Evolutionary conservation across 2,329 filamentous ascomycete species (phyloP), one percentile per base, ranked within the genome.

Genomic region (Aspergillus tanneri): DNA sequence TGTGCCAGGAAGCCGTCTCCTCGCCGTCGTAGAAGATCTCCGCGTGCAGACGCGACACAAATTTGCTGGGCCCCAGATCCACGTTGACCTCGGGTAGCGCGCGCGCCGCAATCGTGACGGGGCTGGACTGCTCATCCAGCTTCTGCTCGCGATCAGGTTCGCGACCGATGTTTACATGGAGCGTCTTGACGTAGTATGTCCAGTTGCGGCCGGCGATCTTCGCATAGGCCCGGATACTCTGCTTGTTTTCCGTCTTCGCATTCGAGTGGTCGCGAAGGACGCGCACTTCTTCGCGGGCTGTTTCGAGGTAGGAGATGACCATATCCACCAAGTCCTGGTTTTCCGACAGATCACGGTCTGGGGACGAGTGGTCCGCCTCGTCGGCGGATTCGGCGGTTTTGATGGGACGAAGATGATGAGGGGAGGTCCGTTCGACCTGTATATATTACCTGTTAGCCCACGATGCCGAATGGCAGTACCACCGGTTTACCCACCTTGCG

Each of bases 21-120:
- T 83, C 85, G 34, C 85, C 82, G 61, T 89, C 82, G 62, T 88
- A 93, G 57, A 79, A 83, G 43, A 93, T 88, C 60, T 84, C 77
- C 9, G 87, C 88, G 64, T 91, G 88, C 52, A 85, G 78, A 53
- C 88, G 81, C 23, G 88, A 92, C 27, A 92, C 84, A 64, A 87
- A 84, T 72, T 92, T 92, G 70, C 82, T 88, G 0, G 88, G 88
- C 1, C 88, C 88, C 24, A 99, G 77, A 66, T 99, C 92, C 58
- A 99, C 92, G 65, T 96, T 87, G 10, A 97, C 72, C 40, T 75
- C 72, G 3, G 71, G 71, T 37, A 74, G 60, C 27, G 74, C 68
- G 43, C 69, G 68, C 32, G 72, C 70, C 9, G 70, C 70, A 42
- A 72, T 70, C 3, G 68, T 65, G 18, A 72, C 68, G n/a, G 74